Evolutionary conservation across 345 rosid species (phyloP).

Genomic region (Lumnitzera littorea): DNA sequence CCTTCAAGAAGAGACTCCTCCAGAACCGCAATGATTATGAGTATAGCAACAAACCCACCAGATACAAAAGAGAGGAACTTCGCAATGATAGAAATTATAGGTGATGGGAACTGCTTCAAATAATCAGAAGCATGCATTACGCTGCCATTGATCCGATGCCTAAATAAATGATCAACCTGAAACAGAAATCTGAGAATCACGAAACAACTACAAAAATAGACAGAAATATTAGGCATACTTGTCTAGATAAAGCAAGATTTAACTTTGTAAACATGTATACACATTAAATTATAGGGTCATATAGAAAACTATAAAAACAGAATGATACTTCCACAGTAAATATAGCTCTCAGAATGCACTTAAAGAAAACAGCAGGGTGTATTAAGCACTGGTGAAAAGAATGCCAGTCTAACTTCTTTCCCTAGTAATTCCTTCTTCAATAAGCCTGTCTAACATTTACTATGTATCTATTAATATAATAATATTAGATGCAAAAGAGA

Average conservation of each 20-base stretch:
- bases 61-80: conserved; percentile 93
- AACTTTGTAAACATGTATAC: too few species aligned
- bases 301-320: too few species aligned
- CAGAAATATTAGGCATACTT: too few species aligned
- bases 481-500: too few species aligned
- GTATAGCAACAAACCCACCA: conserved; percentile 95
- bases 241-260: too few species aligned
- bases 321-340: too few species aligned
- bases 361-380: too few species aligned
- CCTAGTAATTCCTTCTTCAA: neutral
- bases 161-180: conserved; percentile 98
- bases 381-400: neutral
- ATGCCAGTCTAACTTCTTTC: neutral
- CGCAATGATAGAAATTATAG: conserved; percentile 79
- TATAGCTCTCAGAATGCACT: too few species aligned
- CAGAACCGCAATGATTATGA: conserved; percentile 91
- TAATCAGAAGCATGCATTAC: conserved; percentile 74
- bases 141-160: conserved; percentile 92
- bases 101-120: conserved; percentile 87
- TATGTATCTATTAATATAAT: too few species aligned
- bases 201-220: too few species aligned
- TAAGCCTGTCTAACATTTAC: too few species aligned
- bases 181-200: conserved; percentile 1
- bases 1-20: conserved; percentile 99
- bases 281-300: too few species aligned